Evolutionary conservation across 108 stramenopile species (phyloP).

Genomic region (Mayamaea pseudoterrestris): DNA sequence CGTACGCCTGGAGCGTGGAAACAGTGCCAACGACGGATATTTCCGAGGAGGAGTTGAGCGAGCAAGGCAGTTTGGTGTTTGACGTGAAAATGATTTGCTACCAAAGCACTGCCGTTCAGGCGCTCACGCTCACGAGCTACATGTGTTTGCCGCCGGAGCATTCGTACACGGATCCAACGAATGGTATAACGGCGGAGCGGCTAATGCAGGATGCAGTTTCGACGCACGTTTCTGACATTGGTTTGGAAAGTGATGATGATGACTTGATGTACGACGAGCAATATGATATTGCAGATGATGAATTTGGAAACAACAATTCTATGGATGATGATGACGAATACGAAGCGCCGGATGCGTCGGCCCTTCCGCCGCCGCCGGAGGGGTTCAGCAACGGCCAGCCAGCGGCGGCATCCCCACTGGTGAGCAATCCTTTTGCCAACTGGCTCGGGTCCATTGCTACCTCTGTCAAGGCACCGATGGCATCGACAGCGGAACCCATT

Average conservation of each 20-base stretch:
- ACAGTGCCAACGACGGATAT: slow-evolving; percentile 16
- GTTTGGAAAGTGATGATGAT: slow-evolving; percentile 3
- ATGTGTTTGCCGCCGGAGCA: slow-evolving; percentile 44
- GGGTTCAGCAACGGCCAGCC: background rate
- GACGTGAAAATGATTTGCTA: slow-evolving; percentile 48
- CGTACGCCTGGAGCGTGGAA: slow-evolving; percentile 44
- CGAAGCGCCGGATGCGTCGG: slow-evolving; percentile 14
- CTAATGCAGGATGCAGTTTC: background rate
- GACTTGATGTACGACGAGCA: slow-evolving; percentile 20
- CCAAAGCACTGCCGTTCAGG: slow-evolving; percentile 58
- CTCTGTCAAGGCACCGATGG: too few relatives aligned
- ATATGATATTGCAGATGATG: slow-evolving; percentile 13
- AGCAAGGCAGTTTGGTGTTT: slow-evolving; percentile 10
- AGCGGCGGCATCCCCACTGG: slow-evolving; percentile 7
- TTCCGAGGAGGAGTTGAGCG: slow-evolving; percentile 21
- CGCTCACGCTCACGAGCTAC: slow-evolving; percentile 35
- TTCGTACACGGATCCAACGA: background rate
- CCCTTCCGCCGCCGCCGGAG: slow-evolving; percentile 6
- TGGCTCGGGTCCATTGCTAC: slow-evolving; percentile 62
- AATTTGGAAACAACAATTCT: slow-evolving; percentile 23
- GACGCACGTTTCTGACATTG: slow-evolving; percentile 2
- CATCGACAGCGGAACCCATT: too few relatives aligned
- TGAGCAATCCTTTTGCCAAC: slow-evolving; percentile 54
- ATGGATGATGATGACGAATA: slow-evolving; percentile 28
- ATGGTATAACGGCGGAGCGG: slow-evolving; percentile 8